phyloP scores from a whole-genome alignment of 768 basidiomycete genomes.

The Thelephora aurantiotincta region DNA sequence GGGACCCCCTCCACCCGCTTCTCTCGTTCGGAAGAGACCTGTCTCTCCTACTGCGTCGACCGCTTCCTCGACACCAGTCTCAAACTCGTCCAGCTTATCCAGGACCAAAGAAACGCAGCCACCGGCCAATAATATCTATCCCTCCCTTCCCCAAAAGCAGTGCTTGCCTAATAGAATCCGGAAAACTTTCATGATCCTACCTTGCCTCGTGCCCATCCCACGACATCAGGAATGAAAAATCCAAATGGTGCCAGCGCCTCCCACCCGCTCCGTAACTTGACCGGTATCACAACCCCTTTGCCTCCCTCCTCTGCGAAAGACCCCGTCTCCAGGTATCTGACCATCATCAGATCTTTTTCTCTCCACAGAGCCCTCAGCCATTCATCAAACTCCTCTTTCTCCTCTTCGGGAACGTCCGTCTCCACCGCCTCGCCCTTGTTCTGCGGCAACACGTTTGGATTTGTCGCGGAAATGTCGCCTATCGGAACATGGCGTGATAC shows the following conservation, averaged over 20 bases:
- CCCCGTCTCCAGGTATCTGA: constrained; percentile 42
- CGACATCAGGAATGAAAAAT: constrained; percentile 42
- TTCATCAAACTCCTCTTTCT: constrained; percentile 44
- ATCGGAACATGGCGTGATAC: constrained; percentile 57
- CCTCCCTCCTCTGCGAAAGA: constrained; percentile 23
- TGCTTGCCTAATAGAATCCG: not conserved
- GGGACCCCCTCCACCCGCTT: constrained; percentile 67
- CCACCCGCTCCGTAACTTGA: constrained; percentile 35
- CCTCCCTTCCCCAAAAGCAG: not conserved
- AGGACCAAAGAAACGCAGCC: constrained; percentile 29
- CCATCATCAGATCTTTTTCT: constrained; percentile 72
- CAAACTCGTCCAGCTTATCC: constrained; percentile 61
- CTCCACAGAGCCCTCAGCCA: constrained; percentile 80
- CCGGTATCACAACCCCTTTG: constrained; percentile 35
- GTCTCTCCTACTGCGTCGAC: constrained; percentile 82
- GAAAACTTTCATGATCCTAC: not conserved
- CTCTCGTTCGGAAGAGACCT: constrained; percentile 65
- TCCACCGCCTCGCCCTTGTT: constrained; percentile 9
- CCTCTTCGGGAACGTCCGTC: constrained; percentile 17
- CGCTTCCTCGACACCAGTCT: constrained; percentile 82
- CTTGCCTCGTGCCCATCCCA: constrained; percentile 8
- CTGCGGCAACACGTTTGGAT: constrained; percentile 18
- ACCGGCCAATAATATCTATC: constrained; percentile 2
- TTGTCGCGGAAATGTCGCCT: constrained; percentile 34
- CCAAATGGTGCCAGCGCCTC: constrained; percentile 59